Percentiles rank a stretch among this genome's conserved stretches.
Evolutionary conservation across 495 filamentous ascomycete species (phyloP).

Genomic region (Rostrohypoxylon terebratum): DNA sequence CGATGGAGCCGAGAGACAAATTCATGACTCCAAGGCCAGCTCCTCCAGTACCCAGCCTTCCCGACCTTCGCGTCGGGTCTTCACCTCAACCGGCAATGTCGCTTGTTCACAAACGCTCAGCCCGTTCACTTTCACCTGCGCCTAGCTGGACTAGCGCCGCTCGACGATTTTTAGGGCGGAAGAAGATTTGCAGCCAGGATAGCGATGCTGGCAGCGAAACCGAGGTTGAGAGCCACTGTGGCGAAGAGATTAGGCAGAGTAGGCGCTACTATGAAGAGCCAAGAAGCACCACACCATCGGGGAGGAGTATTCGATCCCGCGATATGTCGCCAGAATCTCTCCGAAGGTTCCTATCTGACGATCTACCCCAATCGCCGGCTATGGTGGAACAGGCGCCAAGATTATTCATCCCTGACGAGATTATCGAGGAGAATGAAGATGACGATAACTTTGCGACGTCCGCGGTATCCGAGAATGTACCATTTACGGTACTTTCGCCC

Average conservation of each 20-base stretch:
- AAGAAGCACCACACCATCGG: constrained; percentile 51
- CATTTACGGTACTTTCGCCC: constrained; percentile 61
- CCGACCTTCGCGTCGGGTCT: constrained; percentile 63
- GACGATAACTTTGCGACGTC: constrained; percentile 67
- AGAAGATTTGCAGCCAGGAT: constrained; percentile 33
- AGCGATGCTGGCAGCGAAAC: constrained; percentile 39
- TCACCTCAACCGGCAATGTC: constrained; percentile 61
- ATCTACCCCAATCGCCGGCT: constrained; percentile 44
- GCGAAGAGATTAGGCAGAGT: constrained; percentile 32
- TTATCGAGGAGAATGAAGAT: constrained; percentile 65
- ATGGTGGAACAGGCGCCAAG: constrained; percentile 42
- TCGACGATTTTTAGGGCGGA: constrained; percentile 57
- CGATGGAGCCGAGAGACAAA: constrained; percentile 82
- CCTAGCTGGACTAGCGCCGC: constrained; percentile 58
- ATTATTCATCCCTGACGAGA: constrained; percentile 62
- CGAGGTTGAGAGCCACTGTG: constrained; percentile 38
- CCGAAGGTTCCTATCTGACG: constrained; percentile 57
- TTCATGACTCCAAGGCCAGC: constrained; percentile 76
- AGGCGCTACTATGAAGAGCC: constrained; percentile 40
- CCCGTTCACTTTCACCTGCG: constrained; percentile 62
- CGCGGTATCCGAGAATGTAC: constrained; percentile 56
- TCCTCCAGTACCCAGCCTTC: constrained; percentile 59
- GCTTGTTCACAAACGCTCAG: constrained; percentile 60
- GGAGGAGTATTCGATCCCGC: constrained; percentile 53
- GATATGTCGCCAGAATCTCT: constrained; percentile 63